Evolutionary conservation across 208 protist species (phyloP).

Genomic region (Leishmania braziliensis): DNA sequence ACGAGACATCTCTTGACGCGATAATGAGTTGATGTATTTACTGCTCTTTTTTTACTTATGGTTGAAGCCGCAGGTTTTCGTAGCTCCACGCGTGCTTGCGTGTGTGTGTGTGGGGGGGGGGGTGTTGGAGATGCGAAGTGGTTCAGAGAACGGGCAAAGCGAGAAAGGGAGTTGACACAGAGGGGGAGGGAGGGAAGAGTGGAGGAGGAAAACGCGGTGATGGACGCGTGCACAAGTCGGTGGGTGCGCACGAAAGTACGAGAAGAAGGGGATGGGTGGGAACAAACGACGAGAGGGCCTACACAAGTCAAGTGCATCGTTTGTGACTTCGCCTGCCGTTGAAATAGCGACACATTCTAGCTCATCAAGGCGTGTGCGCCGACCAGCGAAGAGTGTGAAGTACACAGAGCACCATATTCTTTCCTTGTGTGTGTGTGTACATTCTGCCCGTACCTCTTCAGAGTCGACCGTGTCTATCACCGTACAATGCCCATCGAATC

Average conservation of each 20-base stretch:
- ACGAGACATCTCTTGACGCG: slow-evolving; percentile 7
- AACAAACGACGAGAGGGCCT: background rate
- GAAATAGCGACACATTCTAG: background rate
- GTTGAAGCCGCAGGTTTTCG: background rate
- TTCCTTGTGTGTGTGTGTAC: background rate
- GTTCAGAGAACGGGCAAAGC: no score
- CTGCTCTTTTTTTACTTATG: background rate
- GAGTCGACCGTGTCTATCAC: background rate
- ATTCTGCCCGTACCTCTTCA: background rate
- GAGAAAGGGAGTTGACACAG: background rate
- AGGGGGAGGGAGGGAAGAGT: background rate
- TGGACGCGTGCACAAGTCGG: background rate
- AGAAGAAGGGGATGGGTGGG: background rate
- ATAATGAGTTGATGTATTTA: background rate
- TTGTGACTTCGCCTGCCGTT: background rate
- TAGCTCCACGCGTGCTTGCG: background rate
- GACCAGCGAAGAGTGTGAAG: background rate
- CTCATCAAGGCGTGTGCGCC: background rate
- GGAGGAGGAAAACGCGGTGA: background rate
- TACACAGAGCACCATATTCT: background rate
- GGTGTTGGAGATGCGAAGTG: background rate
- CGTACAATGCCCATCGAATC: background rate
- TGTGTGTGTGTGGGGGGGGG: background rate
- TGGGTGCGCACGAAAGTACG: background rate
- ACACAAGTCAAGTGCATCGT: no score